Conservation (phyloP, 202 grass and related monocot genomes). For the Bolboschoenoplectus hybrid region DNA sequence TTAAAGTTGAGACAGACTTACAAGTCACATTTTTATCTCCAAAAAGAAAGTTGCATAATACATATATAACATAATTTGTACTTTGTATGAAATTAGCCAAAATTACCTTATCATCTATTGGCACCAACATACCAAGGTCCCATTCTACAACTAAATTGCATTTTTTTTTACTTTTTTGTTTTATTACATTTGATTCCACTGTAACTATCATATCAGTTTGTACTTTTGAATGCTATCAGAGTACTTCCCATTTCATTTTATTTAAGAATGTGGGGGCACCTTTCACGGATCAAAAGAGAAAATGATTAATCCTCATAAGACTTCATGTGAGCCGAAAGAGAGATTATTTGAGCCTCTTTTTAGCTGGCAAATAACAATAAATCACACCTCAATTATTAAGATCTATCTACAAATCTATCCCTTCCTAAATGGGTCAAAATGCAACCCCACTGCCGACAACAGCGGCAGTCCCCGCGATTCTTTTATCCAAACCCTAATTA, state of each 20-base stretch:
- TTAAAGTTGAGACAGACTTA: no score
- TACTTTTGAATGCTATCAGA: background rate
- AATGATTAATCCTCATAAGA: background rate
- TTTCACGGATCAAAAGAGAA: conserved; percentile 18
- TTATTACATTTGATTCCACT: background rate
- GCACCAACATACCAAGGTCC: background rate
- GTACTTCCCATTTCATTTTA: background rate
- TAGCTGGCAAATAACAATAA: conserved; percentile 25
- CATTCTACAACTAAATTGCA: background rate
- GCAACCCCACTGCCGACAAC: conserved; percentile 70
- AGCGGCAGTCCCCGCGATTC: conserved; percentile 58
- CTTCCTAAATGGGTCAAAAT: conserved; percentile 64
- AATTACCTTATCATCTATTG: background rate
- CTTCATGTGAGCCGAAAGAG: background rate
- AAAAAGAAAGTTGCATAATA: background rate
- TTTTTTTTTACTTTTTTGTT: conserved; percentile 6
- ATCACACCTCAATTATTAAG: conserved; percentile 30
- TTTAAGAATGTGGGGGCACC: background rate
- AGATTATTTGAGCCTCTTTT: background rate
- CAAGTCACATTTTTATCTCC: background rate
- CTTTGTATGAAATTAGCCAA: background rate
- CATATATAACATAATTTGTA: background rate
- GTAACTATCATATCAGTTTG: background rate
- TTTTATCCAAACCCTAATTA: conserved; percentile 64
- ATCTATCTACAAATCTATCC: conserved; percentile 35